Conservation (phyloP, 2,329 filamentous ascomycete genomes). For the Karstenula rhodostoma region DNA sequence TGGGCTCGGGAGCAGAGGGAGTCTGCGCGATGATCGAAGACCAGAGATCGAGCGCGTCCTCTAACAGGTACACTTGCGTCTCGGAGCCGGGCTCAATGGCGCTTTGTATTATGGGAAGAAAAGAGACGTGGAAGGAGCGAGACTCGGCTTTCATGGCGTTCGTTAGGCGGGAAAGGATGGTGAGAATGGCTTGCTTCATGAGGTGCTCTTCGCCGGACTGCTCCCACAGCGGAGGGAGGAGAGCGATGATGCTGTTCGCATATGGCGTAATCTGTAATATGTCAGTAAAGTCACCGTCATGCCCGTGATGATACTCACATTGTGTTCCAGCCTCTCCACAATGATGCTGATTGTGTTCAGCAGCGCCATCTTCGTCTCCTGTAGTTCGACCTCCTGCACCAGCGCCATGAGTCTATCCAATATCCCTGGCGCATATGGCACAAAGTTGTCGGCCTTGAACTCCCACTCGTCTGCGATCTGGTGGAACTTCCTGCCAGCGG, state of each 20-base stretch:
- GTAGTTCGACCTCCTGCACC: constrained; percentile 79
- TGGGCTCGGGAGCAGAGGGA: constrained; percentile 51
- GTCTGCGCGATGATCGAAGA: constrained; percentile 74
- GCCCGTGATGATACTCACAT: constrained; percentile 56
- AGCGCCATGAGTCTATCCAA: constrained; percentile 77
- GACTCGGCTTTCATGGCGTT: constrained; percentile 82
- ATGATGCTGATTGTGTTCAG: constrained; percentile 85
- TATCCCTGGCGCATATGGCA: constrained; percentile 78
- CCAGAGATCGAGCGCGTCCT: constrained; percentile 94
- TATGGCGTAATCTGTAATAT: constrained; percentile 63
- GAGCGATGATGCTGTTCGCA: constrained; percentile 81
- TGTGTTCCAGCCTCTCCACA: constrained; percentile 80
- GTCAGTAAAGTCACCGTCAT: constrained; percentile 14
- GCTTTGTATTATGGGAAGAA: constrained; percentile 82
- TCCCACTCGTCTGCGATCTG: constrained; percentile 84
- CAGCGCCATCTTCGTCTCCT: constrained; percentile 90
- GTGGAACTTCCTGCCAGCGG: constrained; percentile 84
- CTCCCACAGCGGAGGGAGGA: constrained; percentile 85
- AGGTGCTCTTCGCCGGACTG: constrained; percentile 85
- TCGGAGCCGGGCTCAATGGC: constrained; percentile 77
- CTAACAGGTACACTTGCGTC: constrained; percentile 75
- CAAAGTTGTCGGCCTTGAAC: constrained; percentile 76
- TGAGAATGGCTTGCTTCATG: constrained; percentile 92
- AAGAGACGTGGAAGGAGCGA: constrained; percentile 77
- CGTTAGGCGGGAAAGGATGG: constrained; percentile 84